A percentile compares a stretch with the other conserved stretches of the same genome.
Evolutionary conservation across 208 protist genomes (phyloP).

Genomic region (Phytomonas francai): DNA sequence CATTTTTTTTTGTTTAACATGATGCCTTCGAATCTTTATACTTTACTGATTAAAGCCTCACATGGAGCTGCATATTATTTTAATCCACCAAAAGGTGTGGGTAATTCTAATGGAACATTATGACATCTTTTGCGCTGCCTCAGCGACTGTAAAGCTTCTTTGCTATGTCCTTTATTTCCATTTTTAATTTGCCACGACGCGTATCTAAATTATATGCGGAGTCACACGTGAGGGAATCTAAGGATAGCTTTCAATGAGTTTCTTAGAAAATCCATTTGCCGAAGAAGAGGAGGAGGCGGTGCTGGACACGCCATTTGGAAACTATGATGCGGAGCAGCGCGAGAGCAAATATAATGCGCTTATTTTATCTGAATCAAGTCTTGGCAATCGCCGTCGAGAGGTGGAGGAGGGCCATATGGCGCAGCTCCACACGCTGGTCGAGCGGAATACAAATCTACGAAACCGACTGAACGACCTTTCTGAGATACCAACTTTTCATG

Average conservation of each 20-base stretch:
- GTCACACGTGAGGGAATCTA: neutral
- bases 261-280: slow-evolving; percentile 69
- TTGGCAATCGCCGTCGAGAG: slow-evolving; percentile 21
- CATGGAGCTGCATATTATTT: too few relatives aligned
- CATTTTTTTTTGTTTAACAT: slow-evolving; percentile 6
- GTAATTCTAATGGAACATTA: neutral
- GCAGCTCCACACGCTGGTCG: slow-evolving; percentile 9
- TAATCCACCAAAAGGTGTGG: neutral
- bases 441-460: slow-evolving; percentile 8
- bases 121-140: slow-evolving; percentile 3
- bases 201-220: neutral
- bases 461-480: neutral
- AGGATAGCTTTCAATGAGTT: slow-evolving; percentile 21
- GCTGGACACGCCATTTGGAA: slow-evolving; percentile 13
- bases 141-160: too few relatives aligned
- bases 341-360: slow-evolving; percentile 77
- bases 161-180: neutral
- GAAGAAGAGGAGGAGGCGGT: slow-evolving; percentile 48
- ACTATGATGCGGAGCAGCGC: slow-evolving; percentile 57
- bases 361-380: slow-evolving; percentile 23
- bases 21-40: slow-evolving; percentile 4
- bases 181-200: slow-evolving; percentile 9
- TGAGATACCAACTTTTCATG: neutral
- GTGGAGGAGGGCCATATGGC: slow-evolving; percentile 1
- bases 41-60: slow-evolving; percentile 5